phyloP scores from a whole-genome alignment of 805 yeast species.

The Myxozyma neglecta region DNA sequence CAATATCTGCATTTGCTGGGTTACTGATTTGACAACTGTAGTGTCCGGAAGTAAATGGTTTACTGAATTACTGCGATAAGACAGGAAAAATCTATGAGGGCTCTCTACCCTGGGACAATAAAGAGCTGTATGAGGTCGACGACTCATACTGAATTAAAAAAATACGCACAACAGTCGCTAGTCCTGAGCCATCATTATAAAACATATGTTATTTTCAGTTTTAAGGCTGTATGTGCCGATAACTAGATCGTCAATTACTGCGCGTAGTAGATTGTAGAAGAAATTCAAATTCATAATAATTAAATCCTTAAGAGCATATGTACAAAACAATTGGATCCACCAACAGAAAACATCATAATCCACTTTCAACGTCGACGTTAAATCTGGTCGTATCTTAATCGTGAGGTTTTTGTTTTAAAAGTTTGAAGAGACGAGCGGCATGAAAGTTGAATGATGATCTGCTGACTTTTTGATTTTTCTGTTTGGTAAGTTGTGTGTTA shows the following conservation, averaged over 20 bases:
- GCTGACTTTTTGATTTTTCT: slow-evolving; percentile 3
- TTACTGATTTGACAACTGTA: slow-evolving; percentile 4
- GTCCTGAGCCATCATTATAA: too few relatives aligned
- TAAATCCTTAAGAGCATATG: not conserved
- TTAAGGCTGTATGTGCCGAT: too few relatives aligned
- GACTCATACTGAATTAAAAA: not conserved
- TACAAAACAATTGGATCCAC: not conserved
- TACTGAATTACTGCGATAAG: slow-evolving; percentile 24
- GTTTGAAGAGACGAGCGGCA: slow-evolving; percentile 29
- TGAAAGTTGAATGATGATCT: slow-evolving; percentile 31
- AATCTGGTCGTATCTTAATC: slow-evolving; percentile 2
- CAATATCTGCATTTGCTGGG: not conserved
- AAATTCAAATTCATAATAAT: not conserved
- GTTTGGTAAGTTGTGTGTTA: too few relatives aligned
- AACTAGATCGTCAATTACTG: not conserved
- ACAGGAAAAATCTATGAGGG: slow-evolving; percentile 25
- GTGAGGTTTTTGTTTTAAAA: slow-evolving; percentile 15
- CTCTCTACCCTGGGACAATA: slow-evolving; percentile 30
- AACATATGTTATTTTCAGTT: too few relatives aligned
- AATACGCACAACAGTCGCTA: not conserved
- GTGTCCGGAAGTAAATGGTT: slow-evolving; percentile 30
- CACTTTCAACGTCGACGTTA: not conserved
- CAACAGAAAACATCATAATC: not conserved
- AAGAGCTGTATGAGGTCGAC: not conserved
- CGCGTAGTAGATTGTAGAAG: not conserved